These are phyloP conservation scores for Gossypium longicalyx DNA, from an alignment of 345 rosid species.

Conservation along the genomic window DNA sequence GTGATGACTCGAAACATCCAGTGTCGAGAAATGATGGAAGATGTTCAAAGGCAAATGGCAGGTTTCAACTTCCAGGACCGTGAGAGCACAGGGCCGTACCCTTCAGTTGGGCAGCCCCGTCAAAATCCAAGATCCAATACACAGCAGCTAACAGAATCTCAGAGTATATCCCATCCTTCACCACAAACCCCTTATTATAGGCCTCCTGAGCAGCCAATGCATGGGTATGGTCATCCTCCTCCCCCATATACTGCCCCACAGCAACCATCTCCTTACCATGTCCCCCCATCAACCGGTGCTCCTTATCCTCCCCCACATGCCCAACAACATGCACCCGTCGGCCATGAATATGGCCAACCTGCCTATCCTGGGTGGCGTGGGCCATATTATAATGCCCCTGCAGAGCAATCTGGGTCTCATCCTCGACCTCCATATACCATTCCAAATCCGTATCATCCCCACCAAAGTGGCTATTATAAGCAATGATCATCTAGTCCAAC, in stretches of 20 bases:
- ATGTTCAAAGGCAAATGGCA: conserved; percentile 84
- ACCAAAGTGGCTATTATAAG: conserved; percentile 80
- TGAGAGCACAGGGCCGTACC: conserved; percentile 57
- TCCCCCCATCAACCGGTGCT: conserved; percentile 29
- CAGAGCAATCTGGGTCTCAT: conserved; percentile 57
- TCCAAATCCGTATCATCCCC: conserved; percentile 66
- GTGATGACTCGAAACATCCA: conserved; percentile 96
- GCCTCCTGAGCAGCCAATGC: conserved; percentile 60
- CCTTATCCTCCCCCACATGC: conserved; percentile 59
- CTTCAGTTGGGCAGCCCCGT: conserved; percentile 58
- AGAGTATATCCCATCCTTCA: conserved; percentile 38
- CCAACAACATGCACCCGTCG: conserved; percentile 57
- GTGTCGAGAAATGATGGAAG: conserved; percentile 96
- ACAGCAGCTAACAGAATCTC: conserved; percentile 50
- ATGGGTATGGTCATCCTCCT: conserved; percentile 49
- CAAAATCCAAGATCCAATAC: conserved; percentile 42
- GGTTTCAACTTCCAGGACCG: conserved; percentile 90
- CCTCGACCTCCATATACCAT: conserved; percentile 83
- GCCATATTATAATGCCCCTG: conserved; percentile 71
- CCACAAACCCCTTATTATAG: conserved; percentile 58
- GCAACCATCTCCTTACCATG: conserved; percentile 53
- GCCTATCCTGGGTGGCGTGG: conserved; percentile 92
- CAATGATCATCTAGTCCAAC: conserved; percentile 30
- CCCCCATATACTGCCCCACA: conserved; percentile 56
- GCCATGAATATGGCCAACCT: conserved; percentile 74